Evolutionary conservation across 2,329 filamentous ascomycete genomes (phyloP).

Genomic region (Aspergillus versicolor): DNA sequence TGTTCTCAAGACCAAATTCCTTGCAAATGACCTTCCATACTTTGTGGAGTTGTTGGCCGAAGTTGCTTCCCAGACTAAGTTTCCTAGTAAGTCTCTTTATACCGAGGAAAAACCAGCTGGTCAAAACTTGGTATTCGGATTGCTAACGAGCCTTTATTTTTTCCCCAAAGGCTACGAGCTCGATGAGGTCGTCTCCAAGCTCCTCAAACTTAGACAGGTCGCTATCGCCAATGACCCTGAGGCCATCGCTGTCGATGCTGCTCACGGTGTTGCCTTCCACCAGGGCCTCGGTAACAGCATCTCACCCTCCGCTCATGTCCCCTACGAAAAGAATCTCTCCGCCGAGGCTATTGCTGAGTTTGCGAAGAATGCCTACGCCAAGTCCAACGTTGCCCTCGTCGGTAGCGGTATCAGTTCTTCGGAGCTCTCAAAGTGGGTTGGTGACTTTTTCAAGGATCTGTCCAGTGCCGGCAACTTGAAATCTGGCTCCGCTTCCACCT

Average conservation of each 20-base stretch:
- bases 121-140: background rate
- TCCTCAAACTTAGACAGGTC: conserved; percentile 76
- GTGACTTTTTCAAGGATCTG: conserved; percentile 82
- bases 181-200: conserved; percentile 78
- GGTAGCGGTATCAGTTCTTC: conserved; percentile 79
- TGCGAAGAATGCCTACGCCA: conserved; percentile 76
- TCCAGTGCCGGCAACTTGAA: conserved; percentile 54
- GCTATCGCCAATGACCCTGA: conserved; percentile 62
- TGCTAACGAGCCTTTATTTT: conserved; percentile 9
- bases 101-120: background rate
- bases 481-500: conserved; percentile 69
- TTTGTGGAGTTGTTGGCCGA: conserved; percentile 94
- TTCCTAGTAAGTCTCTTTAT: conserved; percentile 56
- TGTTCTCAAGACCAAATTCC: conserved; percentile 89
- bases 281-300: conserved; percentile 80
- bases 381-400: conserved; percentile 87
- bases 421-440: conserved; percentile 83
- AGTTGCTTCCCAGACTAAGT: conserved; percentile 85
- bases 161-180: conserved; percentile 72
- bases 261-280: conserved; percentile 87
- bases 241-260: conserved; percentile 79
- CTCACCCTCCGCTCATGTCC: conserved; percentile 68
- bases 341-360: conserved; percentile 73
- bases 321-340: conserved; percentile 77
- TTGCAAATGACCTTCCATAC: conserved; percentile 93